Evolutionary conservation across 2,329 filamentous ascomycete species (phyloP).

Genomic region (Aspergillus sp.): DNA sequence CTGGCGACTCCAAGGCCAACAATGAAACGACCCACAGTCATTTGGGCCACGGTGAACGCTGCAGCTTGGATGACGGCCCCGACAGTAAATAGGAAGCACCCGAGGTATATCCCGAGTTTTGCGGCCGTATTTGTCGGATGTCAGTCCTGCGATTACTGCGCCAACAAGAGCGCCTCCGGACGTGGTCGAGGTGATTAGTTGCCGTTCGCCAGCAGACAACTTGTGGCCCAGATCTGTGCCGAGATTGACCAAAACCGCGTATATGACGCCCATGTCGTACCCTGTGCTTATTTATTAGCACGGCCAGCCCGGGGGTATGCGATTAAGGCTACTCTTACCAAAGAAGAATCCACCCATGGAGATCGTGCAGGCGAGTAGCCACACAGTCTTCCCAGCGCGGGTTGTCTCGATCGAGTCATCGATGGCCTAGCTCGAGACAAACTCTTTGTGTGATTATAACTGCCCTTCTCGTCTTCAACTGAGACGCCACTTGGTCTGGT

Average conservation of each 20-base stretch:
- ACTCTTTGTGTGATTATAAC: slow-evolving; percentile 1
- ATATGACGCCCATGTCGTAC: slow-evolving; percentile 40
- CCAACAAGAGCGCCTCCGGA: slow-evolving; percentile 40
- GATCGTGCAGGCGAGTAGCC: slow-evolving; percentile 10
- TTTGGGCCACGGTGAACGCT: slow-evolving; percentile 31
- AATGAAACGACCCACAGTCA: slow-evolving; percentile 37
- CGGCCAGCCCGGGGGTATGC: neutral
- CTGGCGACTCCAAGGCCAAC: slow-evolving; percentile 41
- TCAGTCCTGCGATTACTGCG: slow-evolving; percentile 27
- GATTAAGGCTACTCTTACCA: slow-evolving; percentile 3
- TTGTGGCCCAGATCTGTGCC: slow-evolving; percentile 26
- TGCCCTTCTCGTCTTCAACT: neutral
- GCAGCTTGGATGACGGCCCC: slow-evolving; percentile 29
- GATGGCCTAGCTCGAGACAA: neutral
- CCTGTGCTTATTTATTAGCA: slow-evolving; percentile 12
- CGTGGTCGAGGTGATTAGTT: slow-evolving; percentile 43
- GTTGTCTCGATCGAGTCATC: slow-evolving; percentile 11
- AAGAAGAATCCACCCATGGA: slow-evolving; percentile 13
- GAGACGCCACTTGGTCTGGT: slow-evolving; percentile 1
- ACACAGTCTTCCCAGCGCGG: slow-evolving; percentile 6
- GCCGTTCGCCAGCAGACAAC: slow-evolving; percentile 35
- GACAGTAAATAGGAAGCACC: slow-evolving; percentile 29
- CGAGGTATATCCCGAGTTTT: slow-evolving; percentile 6
- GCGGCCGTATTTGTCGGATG: slow-evolving; percentile 16
- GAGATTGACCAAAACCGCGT: slow-evolving; percentile 31